These are phyloP conservation scores for Salix purpurea DNA, from an alignment of 345 rosid species.

Conservation along the genomic window DNA sequence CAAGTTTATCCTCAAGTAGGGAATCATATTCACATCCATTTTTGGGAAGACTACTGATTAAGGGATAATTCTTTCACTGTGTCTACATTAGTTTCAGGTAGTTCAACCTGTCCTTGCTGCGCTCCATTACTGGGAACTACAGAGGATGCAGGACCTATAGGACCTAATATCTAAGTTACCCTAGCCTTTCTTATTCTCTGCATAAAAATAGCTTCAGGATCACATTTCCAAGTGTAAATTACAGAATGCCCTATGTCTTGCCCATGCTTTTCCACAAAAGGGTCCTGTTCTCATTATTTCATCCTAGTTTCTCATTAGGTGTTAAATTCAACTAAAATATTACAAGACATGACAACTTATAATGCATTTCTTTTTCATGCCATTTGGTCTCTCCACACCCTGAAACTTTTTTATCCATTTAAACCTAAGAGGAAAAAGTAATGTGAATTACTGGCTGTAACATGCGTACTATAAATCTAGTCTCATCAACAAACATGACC, in stretches of 20 bases:
- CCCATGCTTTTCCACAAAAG: neutral
- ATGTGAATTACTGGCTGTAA: too few species aligned
- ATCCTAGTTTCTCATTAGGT: neutral
- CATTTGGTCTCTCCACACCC: neutral
- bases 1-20: neutral
- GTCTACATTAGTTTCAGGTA: neutral
- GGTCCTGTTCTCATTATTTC: neutral
- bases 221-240: neutral
- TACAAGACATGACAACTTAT: neutral
- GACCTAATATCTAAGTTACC: neutral
- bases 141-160: neutral
- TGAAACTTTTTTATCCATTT: neutral
- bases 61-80: neutral
- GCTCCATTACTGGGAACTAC: neutral
- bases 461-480: neutral
- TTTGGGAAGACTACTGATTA: neutral
- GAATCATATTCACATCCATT: too few species aligned
- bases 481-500: neutral
- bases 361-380: neutral
- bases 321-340: neutral
- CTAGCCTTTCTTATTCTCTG: neutral
- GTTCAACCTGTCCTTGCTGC: neutral
- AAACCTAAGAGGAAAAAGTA: too few species aligned
- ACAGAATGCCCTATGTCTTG: neutral
- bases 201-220: neutral